phyloP scores from a whole-genome alignment of 1,284 basidiomycete species.

The Schizopora paradoxa region DNA sequence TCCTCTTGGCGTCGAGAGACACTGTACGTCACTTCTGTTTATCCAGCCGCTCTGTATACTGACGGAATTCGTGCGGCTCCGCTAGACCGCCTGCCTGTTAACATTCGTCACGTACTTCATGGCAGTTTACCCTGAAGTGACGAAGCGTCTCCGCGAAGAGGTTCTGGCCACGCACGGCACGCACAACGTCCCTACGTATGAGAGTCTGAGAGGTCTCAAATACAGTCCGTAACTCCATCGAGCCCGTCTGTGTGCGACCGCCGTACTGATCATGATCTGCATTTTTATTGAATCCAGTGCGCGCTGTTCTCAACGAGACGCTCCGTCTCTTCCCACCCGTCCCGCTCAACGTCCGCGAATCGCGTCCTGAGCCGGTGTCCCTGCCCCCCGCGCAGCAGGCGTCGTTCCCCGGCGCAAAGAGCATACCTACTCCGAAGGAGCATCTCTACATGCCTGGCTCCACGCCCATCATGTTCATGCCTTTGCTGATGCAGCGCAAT shows the following conservation, averaged over 20 bases:
- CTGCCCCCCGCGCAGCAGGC: slow-evolving; percentile 45
- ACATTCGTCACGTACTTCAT: slow-evolving; percentile 65
- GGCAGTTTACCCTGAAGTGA: slow-evolving; percentile 52
- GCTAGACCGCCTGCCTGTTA: slow-evolving; percentile 54
- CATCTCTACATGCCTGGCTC: slow-evolving; percentile 55
- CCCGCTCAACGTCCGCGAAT: slow-evolving; percentile 59
- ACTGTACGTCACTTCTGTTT: too few species aligned
- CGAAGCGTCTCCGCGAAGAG: slow-evolving; percentile 51
- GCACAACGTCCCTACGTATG: slow-evolving; percentile 43
- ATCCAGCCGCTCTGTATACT: background rate
- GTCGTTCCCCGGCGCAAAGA: slow-evolving; percentile 29
- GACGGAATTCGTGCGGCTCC: background rate
- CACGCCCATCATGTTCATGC: slow-evolving; percentile 52
- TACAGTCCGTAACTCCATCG: slow-evolving; percentile 44
- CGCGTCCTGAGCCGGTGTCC: slow-evolving; percentile 39
- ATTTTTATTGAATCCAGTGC: slow-evolving; percentile 37
- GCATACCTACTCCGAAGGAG: slow-evolving; percentile 25
- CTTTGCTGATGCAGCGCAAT: slow-evolving; percentile 57
- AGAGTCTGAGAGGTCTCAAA: slow-evolving; percentile 49
- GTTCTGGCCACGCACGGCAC: slow-evolving; percentile 50
- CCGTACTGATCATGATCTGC: slow-evolving; percentile 6
- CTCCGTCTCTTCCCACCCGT: slow-evolving; percentile 70
- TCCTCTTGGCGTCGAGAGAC: slow-evolving; percentile 67
- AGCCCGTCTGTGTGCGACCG: background rate
- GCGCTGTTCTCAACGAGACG: slow-evolving; percentile 69